These are phyloP conservation scores for Albophoma yamanashiensis DNA, from an alignment of 2,329 filamentous ascomycete species.

Conservation along the genomic window DNA sequence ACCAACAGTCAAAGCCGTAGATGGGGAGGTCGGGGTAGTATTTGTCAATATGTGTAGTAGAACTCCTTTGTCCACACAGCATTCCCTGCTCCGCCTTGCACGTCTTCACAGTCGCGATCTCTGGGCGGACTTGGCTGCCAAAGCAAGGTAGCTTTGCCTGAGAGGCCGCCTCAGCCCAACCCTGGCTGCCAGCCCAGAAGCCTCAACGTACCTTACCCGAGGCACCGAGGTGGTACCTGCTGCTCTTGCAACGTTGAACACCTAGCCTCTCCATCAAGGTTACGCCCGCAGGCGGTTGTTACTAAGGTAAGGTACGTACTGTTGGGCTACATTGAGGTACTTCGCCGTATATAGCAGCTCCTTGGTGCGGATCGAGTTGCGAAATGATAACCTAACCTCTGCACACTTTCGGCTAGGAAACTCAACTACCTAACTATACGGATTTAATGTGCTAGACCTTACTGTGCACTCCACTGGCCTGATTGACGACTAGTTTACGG, in stretches of 20 bases:
- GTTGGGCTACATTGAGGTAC: too few relatives aligned
- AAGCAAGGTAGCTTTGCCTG: background rate
- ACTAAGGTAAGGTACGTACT: too few relatives aligned
- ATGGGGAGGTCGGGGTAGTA: slow-evolving; percentile 21
- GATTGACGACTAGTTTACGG: background rate
- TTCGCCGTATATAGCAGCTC: background rate
- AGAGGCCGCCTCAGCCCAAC: background rate
- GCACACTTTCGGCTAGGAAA: background rate
- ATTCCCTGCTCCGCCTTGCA: background rate
- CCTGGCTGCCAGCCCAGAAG: too few relatives aligned
- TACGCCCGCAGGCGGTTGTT: too few relatives aligned
- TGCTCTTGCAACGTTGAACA: background rate
- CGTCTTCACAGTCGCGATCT: background rate
- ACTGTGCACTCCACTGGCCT: background rate
- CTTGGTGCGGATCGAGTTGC: background rate
- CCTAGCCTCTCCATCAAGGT: background rate
- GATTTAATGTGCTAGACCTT: background rate
- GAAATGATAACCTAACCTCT: background rate
- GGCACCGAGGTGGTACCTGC: background rate
- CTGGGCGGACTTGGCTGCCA: too few relatives aligned
- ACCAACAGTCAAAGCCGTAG: slow-evolving; percentile 32
- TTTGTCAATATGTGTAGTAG: slow-evolving; percentile 37
- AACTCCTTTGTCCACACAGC: slow-evolving; percentile 22
- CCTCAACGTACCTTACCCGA: too few relatives aligned
- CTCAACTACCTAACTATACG: background rate